Conservation (phyloP, 2,329 filamentous ascomycete species). For the Botrytis galanthina region DNA sequence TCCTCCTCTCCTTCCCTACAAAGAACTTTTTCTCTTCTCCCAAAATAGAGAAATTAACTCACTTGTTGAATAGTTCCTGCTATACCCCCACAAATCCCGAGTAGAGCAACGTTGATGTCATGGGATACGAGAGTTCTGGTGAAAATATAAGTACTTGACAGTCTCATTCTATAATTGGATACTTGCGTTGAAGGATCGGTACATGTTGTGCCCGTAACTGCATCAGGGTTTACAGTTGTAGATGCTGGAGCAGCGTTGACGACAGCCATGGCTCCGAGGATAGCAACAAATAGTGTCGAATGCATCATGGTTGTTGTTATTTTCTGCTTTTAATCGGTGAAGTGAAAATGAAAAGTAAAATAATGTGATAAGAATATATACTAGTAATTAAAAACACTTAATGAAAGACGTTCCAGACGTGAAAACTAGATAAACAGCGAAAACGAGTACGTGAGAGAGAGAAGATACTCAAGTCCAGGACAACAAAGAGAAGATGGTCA, state of each 20-base stretch:
- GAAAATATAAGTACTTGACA: conserved; percentile 10
- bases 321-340: neutral
- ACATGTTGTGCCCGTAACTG: conserved; percentile 40
- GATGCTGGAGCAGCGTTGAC: conserved; percentile 3
- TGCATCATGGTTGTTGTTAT: neutral
- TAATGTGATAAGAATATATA: neutral
- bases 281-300: neutral
- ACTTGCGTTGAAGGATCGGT: conserved; percentile 36
- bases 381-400: neutral
- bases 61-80: conserved; percentile 42
- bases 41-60: neutral
- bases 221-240: conserved; percentile 34
- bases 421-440: neutral
- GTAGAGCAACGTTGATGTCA: conserved; percentile 49
- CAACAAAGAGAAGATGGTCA: too few species aligned
- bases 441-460: neutral
- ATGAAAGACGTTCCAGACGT: conserved; percentile 12
- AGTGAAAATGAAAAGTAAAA: neutral
- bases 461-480: neutral
- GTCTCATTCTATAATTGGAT: neutral
- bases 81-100: conserved; percentile 50
- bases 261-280: conserved; percentile 9
- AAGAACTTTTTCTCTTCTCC: neutral
- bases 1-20: neutral
- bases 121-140: conserved; percentile 37